Evolutionary conservation across 2,329 filamentous ascomycete species (phyloP).

Genomic region (Fusarium cyanostomum): DNA sequence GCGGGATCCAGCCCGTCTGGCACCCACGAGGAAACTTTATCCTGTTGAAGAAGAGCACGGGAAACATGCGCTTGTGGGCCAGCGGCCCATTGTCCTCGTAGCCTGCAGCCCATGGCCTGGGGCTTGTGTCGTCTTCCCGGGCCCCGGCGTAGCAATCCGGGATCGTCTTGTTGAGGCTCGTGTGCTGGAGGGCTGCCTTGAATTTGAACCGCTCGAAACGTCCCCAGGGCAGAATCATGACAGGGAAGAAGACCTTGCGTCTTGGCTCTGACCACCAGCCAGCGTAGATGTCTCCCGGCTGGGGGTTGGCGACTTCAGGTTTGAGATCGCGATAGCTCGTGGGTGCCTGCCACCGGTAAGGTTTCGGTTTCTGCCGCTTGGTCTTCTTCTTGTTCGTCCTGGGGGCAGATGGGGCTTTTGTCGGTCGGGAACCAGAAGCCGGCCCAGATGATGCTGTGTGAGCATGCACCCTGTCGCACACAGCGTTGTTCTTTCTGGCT

Average conservation of each 20-base stretch:
- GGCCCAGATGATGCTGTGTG: background rate
- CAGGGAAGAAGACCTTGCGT: background rate
- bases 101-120: background rate
- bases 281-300: slow-evolving; percentile 1
- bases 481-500: background rate
- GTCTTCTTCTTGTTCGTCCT: background rate
- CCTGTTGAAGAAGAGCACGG: background rate
- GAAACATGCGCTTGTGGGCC: background rate
- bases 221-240: background rate
- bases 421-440: background rate
- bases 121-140: background rate
- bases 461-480: background rate
- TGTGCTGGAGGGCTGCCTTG: background rate
- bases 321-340: background rate
- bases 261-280: background rate
- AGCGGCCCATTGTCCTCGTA: background rate
- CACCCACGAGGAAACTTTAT: background rate
- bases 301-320: background rate
- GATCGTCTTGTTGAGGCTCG: background rate
- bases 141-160: background rate
- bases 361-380: background rate
- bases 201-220: background rate
- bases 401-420: background rate
- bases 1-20: background rate
- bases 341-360: background rate